A percentile compares a stretch with the other conserved stretches of the same genome.
phyloP scores from a whole-genome alignment of 371 early-diverging fungal species.

The Syncephalastrum contaminatum region DNA sequence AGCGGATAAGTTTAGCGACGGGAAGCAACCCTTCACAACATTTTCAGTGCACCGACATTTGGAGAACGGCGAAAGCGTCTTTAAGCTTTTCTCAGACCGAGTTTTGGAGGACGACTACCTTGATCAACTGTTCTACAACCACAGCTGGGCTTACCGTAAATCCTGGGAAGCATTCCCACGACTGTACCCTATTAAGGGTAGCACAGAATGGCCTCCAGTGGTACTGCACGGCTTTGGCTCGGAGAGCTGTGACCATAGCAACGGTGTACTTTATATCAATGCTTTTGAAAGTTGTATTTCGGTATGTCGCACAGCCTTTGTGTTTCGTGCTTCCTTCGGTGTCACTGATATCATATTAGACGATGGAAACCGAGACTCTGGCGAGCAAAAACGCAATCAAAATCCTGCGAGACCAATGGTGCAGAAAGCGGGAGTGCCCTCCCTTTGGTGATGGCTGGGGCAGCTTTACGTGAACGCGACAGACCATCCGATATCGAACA shows the following conservation, averaged over 20 bases:
- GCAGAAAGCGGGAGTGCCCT: constrained; percentile 17
- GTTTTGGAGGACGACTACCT: constrained; percentile 38
- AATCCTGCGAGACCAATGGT: constrained; percentile 51
- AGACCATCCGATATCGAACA: too few species aligned
- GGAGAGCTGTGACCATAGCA: constrained; percentile 22
- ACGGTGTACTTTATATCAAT: constrained; percentile 57
- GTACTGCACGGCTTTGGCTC: constrained; percentile 22
- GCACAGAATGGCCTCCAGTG: constrained; percentile 19
- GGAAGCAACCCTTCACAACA: constrained; percentile 45
- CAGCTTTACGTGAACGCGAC: too few species aligned
- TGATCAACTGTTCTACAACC: constrained; percentile 41
- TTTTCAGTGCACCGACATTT: constrained; percentile 44
- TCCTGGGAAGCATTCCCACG: constrained; percentile 71
- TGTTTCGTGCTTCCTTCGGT: not conserved
- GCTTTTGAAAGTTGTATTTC: constrained; percentile 62
- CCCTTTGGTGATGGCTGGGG: constrained; percentile 51
- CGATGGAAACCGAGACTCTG: constrained; percentile 70
- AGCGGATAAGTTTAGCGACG: constrained; percentile 29
- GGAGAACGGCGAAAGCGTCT: constrained; percentile 52
- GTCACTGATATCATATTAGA: constrained; percentile 26
- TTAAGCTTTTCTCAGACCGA: constrained; percentile 58
- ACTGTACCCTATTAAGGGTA: constrained; percentile 35
- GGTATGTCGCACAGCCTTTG: constrained; percentile 30
- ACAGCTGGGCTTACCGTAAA: constrained; percentile 57
- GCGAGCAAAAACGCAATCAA: constrained; percentile 56